Percentiles rank a stretch among this genome's conserved stretches.
Conservation (phyloP, 2,329 filamentous ascomycete species). For the Sporothrix dimorphospora region DNA sequence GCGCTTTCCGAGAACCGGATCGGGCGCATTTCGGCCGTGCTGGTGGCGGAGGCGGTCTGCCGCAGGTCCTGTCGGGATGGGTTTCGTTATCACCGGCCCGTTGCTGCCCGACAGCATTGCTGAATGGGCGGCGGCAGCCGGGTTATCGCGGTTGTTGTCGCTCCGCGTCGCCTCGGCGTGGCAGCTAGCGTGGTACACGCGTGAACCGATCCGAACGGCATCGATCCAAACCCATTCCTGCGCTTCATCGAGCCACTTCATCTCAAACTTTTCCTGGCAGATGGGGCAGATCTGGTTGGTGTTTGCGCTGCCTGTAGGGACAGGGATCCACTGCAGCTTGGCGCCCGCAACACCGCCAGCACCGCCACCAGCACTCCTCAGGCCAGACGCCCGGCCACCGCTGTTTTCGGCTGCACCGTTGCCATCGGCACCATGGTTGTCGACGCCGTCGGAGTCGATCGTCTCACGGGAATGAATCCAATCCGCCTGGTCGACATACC, state of each 20-base stretch:
- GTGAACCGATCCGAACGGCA: conserved; percentile 73
- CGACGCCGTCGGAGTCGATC: conserved; percentile 65
- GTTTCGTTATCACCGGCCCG: not conserved
- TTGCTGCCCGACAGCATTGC: conserved; percentile 24
- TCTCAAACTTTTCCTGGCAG: conserved; percentile 93
- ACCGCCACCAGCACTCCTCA: conserved; percentile 34
- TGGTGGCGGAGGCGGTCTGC: conserved; percentile 25
- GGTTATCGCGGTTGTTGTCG: conserved; percentile 44
- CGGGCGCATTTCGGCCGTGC: not conserved
- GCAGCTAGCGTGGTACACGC: conserved; percentile 89
- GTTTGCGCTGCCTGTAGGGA: conserved; percentile 75
- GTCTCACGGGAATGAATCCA: conserved; percentile 87
- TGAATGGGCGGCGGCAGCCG: conserved; percentile 31
- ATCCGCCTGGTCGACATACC: conserved; percentile 91
- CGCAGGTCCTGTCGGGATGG: conserved; percentile 27
- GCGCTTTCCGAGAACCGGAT: conserved; percentile 27
- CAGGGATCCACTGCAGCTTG: conserved; percentile 74
- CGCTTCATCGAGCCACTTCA: conserved; percentile 86
- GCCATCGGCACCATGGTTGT: conserved; percentile 38
- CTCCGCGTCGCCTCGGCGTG: conserved; percentile 79
- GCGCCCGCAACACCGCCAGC: conserved; percentile 41
- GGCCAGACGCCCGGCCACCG: not conserved
- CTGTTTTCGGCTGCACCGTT: conserved; percentile 29
- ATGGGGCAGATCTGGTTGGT: conserved; percentile 85
- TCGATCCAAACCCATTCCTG: conserved; percentile 99